phyloP scores from a whole-genome alignment of 768 basidiomycete species.

The Zangia roseola region DNA sequence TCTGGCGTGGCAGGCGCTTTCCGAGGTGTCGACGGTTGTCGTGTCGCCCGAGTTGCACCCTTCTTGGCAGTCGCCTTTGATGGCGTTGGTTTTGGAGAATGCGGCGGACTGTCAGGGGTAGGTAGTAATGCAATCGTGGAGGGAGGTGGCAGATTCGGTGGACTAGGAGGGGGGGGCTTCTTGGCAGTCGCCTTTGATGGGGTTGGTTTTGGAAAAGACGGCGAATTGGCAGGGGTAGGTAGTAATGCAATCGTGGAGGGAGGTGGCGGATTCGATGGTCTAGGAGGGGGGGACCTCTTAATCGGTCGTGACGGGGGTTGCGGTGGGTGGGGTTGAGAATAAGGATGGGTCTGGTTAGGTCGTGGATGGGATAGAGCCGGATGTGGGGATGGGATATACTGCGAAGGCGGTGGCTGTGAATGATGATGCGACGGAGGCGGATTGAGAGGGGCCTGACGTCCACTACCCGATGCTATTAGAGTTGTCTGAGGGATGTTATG shows the following conservation, averaged over 20 bases:
- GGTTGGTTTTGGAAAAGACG: conserved; percentile 70
- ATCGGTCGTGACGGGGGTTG: conserved; percentile 7
- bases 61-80: conserved; percentile 49
- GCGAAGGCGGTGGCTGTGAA: not conserved
- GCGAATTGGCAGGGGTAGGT: conserved; percentile 59
- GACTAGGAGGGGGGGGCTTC: conserved; percentile 33
- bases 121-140: conserved; percentile 42
- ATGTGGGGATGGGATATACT: not conserved
- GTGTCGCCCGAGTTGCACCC: conserved; percentile 17
- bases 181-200: conserved; percentile 54
- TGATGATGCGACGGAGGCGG: conserved; percentile 4
- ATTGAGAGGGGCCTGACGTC: conserved; percentile 32
- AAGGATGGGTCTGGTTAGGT: conserved; percentile 4
- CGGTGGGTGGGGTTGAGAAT: conserved; percentile 8
- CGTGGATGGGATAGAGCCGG: conserved; percentile 14
- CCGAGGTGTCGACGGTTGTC: conserved; percentile 34
- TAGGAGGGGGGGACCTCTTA: conserved; percentile 21
- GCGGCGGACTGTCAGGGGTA: conserved; percentile 63
- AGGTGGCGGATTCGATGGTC: conserved; percentile 27
- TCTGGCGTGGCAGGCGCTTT: conserved; percentile 36
- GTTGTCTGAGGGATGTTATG: conserved; percentile 18
- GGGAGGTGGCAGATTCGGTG: conserved; percentile 32
- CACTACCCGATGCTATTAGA: conserved; percentile 24
- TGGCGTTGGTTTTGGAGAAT: conserved; percentile 71
- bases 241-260: conserved; percentile 42